A percentile compares a stretch with the other conserved stretches of the same genome.
Evolutionary conservation across 2,329 filamentous ascomycete genomes (phyloP).

Genomic region (Pestalotiopsis sp.): DNA sequence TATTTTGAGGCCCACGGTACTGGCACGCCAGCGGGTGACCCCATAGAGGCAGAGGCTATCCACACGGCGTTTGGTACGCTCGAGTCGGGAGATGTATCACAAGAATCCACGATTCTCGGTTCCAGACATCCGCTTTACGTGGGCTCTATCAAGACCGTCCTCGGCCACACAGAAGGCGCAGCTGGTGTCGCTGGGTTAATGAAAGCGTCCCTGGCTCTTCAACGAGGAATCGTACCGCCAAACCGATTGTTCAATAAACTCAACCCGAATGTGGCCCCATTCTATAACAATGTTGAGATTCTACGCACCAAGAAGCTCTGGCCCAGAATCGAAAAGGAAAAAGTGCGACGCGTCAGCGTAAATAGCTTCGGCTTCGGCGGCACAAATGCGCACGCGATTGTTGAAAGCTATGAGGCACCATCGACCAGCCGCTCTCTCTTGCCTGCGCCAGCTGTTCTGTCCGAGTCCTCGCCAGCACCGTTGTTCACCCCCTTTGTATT

Average conservation of each 20-base stretch:
- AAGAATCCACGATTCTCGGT: conserved; percentile 16
- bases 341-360: conserved; percentile 21
- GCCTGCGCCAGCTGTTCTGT: not conserved
- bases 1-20: conserved; percentile 34
- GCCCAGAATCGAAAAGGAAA: conserved; percentile 12
- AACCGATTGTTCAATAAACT: conserved; percentile 25
- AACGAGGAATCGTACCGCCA: conserved; percentile 12
- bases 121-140: conserved; percentile 24
- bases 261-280: conserved; percentile 26
- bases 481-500: conserved; percentile 6
- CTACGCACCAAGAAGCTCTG: conserved; percentile 10
- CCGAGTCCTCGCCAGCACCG: not conserved
- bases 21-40: conserved; percentile 29
- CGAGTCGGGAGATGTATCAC: conserved; percentile 10
- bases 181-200: conserved; percentile 18
- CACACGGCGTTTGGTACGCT: conserved; percentile 21
- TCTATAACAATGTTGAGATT: conserved; percentile 19
- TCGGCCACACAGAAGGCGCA: conserved; percentile 16
- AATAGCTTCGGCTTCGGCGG: conserved; percentile 22
- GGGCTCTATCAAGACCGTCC: conserved; percentile 17
- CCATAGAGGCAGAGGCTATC: conserved; percentile 28
- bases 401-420: conserved; percentile 16
- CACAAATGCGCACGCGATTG: conserved; percentile 20
- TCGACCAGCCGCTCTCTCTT: not conserved
- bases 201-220: conserved; percentile 12